Evolutionary conservation across 129 eudicot genomes (phyloP).

Genomic region (Saussurea involucrata): DNA sequence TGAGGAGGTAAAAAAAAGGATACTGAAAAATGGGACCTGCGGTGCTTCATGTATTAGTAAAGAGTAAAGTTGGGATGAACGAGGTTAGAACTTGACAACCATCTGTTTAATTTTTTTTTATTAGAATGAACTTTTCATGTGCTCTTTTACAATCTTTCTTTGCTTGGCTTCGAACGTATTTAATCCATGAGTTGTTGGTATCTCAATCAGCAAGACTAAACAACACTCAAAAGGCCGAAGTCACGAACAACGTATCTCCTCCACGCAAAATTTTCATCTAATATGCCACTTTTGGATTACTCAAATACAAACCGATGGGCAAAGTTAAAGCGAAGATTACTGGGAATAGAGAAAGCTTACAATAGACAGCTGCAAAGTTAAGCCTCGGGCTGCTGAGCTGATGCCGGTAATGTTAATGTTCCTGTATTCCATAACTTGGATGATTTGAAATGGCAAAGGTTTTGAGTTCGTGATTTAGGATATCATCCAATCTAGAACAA

Average conservation of each 20-base stretch:
- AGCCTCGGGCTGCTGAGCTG: background rate
- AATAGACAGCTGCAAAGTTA: background rate
- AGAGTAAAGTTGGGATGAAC: no score
- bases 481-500: background rate
- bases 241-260: constrained; percentile 14
- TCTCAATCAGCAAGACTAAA: constrained; percentile 56
- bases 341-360: constrained; percentile 1
- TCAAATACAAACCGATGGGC: background rate
- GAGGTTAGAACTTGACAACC: no score
- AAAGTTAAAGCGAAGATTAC: background rate
- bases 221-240: constrained; percentile 26
- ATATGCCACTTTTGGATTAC: background rate
- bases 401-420: background rate
- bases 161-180: no score
- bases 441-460: background rate
- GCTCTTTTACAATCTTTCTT: constrained; percentile 45
- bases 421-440: background rate
- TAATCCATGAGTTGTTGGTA: constrained; percentile 65
- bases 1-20: constrained; percentile 54
- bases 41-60: no score
- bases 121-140: no score
- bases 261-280: constrained; percentile 20
- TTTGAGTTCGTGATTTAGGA: background rate
- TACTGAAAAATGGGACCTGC: no score
- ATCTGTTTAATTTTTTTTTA: no score